Percentiles rank a stretch among this genome's conserved stretches.
Evolutionary conservation across 768 basidiomycete genomes (phyloP).

Genomic region (Suillus luteus): DNA sequence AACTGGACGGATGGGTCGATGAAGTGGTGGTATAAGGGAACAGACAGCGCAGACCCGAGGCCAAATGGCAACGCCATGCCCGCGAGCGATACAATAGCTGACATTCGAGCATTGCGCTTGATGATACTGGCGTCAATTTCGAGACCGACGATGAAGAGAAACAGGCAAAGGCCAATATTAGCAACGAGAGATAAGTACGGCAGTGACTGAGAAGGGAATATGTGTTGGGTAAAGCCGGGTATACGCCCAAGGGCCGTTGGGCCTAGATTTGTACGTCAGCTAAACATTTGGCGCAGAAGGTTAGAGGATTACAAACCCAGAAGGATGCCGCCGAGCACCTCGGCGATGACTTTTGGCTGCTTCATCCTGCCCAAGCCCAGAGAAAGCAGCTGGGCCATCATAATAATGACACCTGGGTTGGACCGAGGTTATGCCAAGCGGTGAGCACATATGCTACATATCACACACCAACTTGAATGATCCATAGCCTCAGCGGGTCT

Average conservation of each 20-base stretch:
- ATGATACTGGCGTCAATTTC: constrained; percentile 85
- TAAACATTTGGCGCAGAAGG: constrained; percentile 26
- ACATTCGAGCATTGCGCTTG: constrained; percentile 71
- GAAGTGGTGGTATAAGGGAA: constrained; percentile 68
- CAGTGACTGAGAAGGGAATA: constrained; percentile 74
- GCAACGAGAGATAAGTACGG: constrained; percentile 86
- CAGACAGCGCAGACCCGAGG: constrained; percentile 70
- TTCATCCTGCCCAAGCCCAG: constrained; percentile 65
- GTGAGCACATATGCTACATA: background rate
- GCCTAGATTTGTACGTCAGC: constrained; percentile 16
- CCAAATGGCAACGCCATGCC: constrained; percentile 91
- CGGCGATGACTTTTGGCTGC: constrained; percentile 93
- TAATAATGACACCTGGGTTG: constrained; percentile 65
- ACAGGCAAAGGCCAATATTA: constrained; percentile 85
- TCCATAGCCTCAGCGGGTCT: constrained; percentile 78
- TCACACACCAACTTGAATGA: constrained; percentile 68
- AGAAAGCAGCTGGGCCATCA: constrained; percentile 78
- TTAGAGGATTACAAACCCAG: constrained; percentile 50
- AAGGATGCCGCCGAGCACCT: constrained; percentile 88
- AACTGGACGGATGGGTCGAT: constrained; percentile 68
- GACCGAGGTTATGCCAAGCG: constrained; percentile 9
- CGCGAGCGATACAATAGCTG: constrained; percentile 68
- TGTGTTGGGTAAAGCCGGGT: constrained; percentile 82
- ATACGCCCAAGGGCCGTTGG: constrained; percentile 76
- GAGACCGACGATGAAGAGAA: constrained; percentile 91